Base-by-base conservation (phyloP, 2,329 filamentous ascomycete species). In the Talaromyces sp. region DNA sequence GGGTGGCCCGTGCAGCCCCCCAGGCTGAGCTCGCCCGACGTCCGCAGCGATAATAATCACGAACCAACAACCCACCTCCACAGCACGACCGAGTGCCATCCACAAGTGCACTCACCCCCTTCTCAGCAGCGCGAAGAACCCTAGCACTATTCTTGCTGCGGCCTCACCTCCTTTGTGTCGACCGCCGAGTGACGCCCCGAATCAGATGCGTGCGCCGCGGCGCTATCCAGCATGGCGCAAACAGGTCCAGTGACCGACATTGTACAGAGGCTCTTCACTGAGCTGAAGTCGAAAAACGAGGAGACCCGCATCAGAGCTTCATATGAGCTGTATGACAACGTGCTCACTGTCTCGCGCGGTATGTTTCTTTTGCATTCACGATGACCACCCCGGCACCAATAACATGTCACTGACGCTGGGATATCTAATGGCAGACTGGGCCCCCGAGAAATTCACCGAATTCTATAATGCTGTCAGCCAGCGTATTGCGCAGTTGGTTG, bases 361-460 rank as follows among this genome's bases (percentile, higher is more conserved):
- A 69, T 62, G 56, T 51, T 22, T 15, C 27, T 17, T 19, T 22
- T 56, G 25, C 52, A 6, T 52, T 28, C n/a, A n/a, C 17, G 17
- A 39, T n/a, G 36, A 39, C 36, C 19, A 49, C 68, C 58, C 22
- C 27, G 19, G 11, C 22, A 47, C 44, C 25, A 32, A 22, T 55
- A 59, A 28, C 10, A 11, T 36, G 49, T 33, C 27, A 25, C 27
- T 49, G 17, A 42, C 49, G 39, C n/a, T 42, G 28, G n/a, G 1
- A 8, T 19, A 42, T 36, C 39, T 51, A 32, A 36, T 19, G 57
- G 17, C 69, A 88, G 95, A 98, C 77, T 85, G 95, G 72, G 85
- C 86, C 27, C 84, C 89, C 58, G 92, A 95, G 71, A 87, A 89
- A 65, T 98, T 98, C 77, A 77, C 82, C 62, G 82, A 84, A 66